Evolutionary conservation across 1,284 basidiomycete species (phyloP).

Genomic region (Ceratorhiza oryzae-sativae): DNA sequence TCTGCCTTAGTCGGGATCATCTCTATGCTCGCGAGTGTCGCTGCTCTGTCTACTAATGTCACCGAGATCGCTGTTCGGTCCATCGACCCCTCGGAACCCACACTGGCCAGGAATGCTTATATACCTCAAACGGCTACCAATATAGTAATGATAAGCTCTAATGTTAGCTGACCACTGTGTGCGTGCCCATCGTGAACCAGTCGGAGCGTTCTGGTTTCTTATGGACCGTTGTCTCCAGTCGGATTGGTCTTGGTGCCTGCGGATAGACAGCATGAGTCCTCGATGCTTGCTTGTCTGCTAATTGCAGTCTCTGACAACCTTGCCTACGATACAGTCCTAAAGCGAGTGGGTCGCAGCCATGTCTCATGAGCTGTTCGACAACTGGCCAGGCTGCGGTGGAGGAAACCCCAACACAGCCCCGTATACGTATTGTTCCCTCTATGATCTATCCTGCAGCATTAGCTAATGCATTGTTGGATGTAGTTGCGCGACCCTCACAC

Average conservation of each 20-base stretch:
- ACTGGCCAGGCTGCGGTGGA: conserved; percentile 17
- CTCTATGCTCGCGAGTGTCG: background rate
- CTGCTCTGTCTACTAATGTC: conserved; percentile 19
- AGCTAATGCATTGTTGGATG: background rate
- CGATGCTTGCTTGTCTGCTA: background rate
- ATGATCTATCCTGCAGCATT: background rate
- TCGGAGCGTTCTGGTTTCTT: background rate
- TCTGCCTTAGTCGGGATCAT: background rate
- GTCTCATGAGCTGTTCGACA: background rate
- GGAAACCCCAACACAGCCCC: conserved; percentile 28
- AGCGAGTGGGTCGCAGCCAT: conserved; percentile 4
- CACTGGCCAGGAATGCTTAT: conserved; percentile 20
- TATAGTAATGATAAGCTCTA: background rate
- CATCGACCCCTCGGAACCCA: conserved; percentile 17
- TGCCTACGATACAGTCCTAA: too few species aligned
- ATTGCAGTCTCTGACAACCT: too few species aligned
- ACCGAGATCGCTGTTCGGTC: background rate
- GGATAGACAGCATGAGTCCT: conserved; percentile 14
- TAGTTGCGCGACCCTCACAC: conserved; percentile 3
- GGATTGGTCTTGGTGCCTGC: conserved; percentile 8
- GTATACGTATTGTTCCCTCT: background rate
- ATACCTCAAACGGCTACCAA: too few species aligned
- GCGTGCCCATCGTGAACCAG: background rate
- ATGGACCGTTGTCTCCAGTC: background rate
- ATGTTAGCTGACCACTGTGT: conserved; percentile 8